Evolutionary conservation across 257 asterid species (phyloP), one percentile per base, ranked within the genome.

Genomic region (Fraxinus excelsior): DNA sequence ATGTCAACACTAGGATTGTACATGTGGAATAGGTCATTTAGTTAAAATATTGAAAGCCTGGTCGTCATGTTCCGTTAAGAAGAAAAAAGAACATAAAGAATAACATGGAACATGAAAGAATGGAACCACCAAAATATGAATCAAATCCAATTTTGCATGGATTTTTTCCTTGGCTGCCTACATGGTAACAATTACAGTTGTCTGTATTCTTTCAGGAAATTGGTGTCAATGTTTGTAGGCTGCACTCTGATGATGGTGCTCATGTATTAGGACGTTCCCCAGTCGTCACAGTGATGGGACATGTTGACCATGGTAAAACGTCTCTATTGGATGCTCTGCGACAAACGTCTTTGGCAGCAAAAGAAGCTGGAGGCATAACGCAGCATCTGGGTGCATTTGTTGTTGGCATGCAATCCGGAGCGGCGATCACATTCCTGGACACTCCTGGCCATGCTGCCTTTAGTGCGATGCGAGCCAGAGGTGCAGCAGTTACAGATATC

Each of bases 371-470:
- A 32, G 99, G 99, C 81, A 96, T 96, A 82, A 96, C 99, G 13
- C 99, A 96, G 80, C 99, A 96, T 79, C 81, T 96, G 32, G 99
- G 99, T 73, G 99, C 99, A 7, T 96, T 96, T 84, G 96, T 96
- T 56, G 97, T 96, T 66, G 89, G 94, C 81, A 93, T 96, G 99
- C 94, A 92, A 74, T 93, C 97, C 5, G 99, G 99, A 58, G 88
- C 92, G 16, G 80, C 88, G 58, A 96, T 96, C 80, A 96, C 99
- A 9, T 96, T 96, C 84, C 97, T 96, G 2, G 99, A 96, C 85
- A 96, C 99, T 71, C 99, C 99, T 21, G 99, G 99, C 76, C 99
- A 96, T 70, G 98, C 99, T 26, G 99, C 99, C 79, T 96, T 96
- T 76, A 93, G 98, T 67, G 97, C 98, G 18, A 96, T 96, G 99